phyloP scores from a whole-genome alignment of 2,329 filamentous ascomycete species.

The Trichoderma harzianum region DNA sequence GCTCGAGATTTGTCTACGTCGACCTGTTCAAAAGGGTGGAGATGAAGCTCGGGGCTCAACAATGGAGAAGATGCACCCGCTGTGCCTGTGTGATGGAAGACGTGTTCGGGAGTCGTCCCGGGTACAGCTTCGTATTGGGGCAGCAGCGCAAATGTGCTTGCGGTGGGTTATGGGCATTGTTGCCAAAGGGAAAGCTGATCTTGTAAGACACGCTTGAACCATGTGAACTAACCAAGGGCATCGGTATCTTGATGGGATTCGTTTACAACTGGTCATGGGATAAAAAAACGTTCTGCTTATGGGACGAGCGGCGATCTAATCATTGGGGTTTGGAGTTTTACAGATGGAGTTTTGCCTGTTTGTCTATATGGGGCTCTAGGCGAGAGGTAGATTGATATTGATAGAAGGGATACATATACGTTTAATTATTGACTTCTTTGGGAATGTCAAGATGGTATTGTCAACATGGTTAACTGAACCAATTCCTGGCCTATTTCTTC shows the following conservation, averaged over 20 bases:
- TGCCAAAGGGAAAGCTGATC: slow-evolving; percentile 34
- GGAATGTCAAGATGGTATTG: background rate
- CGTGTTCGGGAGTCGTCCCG: slow-evolving; percentile 44
- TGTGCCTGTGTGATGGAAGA: slow-evolving; percentile 67
- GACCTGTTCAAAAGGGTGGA: slow-evolving; percentile 60
- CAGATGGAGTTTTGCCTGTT: background rate
- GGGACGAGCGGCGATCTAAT: background rate
- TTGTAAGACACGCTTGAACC: slow-evolving; percentile 2
- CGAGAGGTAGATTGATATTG: background rate
- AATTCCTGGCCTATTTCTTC: background rate
- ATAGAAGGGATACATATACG: background rate
- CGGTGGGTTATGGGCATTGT: slow-evolving; percentile 50
- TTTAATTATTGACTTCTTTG: background rate
- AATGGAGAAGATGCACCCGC: slow-evolving; percentile 46
- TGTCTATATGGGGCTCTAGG: background rate
- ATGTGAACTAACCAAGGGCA: background rate
- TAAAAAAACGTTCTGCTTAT: background rate
- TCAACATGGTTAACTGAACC: background rate
- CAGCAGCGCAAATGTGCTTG: slow-evolving; percentile 56
- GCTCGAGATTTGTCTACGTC: slow-evolving; percentile 39
- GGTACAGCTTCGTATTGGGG: slow-evolving; percentile 50
- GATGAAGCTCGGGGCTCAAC: slow-evolving; percentile 36
- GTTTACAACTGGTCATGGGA: background rate
- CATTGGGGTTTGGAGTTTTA: slow-evolving; percentile 4
- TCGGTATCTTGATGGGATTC: background rate